Conservation (phyloP, 2,329 filamentous ascomycete species). For the Gliomastix tumulicola region DNA sequence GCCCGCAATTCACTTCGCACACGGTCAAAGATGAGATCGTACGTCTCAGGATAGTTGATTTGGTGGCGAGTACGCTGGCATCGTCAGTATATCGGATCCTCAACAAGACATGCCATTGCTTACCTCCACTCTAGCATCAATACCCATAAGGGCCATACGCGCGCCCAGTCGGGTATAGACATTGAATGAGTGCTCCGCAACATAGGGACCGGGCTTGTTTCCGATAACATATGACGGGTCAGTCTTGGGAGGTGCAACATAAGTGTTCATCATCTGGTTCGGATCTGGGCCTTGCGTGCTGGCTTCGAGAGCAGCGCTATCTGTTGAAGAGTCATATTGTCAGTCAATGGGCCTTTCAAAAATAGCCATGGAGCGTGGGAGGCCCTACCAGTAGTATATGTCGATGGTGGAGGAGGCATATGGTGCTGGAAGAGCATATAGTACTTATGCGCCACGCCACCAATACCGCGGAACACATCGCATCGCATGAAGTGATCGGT, state of each 20-base stretch:
- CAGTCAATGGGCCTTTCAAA: too few relatives aligned
- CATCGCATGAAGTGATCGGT: conserved; percentile 90
- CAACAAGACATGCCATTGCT: conserved; percentile 12
- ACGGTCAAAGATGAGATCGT: conserved; percentile 74
- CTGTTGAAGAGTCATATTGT: conserved; percentile 10
- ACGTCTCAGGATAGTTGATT: conserved; percentile 90
- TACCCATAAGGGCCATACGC: conserved; percentile 74
- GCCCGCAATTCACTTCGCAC: conserved; percentile 65
- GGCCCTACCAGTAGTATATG: conserved; percentile 72
- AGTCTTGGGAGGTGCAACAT: conserved; percentile 47
- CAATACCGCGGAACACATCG: conserved; percentile 85
- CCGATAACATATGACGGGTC: conserved; percentile 77
- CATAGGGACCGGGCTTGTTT: conserved; percentile 75
- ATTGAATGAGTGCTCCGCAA: conserved; percentile 79
- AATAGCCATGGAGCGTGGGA: too few relatives aligned
- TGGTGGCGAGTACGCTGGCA: conserved; percentile 76
- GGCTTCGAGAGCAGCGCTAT: conserved; percentile 13
- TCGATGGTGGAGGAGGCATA: conserved; percentile 74
- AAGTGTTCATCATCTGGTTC: conserved; percentile 67
- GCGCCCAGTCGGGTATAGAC: conserved; percentile 80
- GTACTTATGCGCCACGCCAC: conserved; percentile 92
- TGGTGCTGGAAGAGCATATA: conserved; percentile 98
- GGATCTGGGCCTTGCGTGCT: conserved; percentile 54
- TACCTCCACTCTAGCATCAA: conserved; percentile 87
- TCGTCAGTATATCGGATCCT: conserved; percentile 30